Conservation (phyloP, 768 basidiomycete genomes). For the Chlorophyllum brunneum region DNA sequence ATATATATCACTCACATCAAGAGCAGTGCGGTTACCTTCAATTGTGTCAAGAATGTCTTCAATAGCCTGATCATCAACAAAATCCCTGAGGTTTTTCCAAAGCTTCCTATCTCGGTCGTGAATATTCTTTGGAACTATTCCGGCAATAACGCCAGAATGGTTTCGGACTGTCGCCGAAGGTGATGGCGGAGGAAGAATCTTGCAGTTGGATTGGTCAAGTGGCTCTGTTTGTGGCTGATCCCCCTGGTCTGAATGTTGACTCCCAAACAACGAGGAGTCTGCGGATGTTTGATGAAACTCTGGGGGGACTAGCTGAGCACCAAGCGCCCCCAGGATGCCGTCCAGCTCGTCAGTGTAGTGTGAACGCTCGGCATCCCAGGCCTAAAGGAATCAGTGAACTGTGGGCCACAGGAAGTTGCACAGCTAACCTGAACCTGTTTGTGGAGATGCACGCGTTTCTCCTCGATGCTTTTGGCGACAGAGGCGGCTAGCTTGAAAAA, state of each 20-base stretch:
- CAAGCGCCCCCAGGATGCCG: constrained; percentile 65
- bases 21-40: constrained; percentile 59
- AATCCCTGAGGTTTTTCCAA: constrained; percentile 85
- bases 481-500: constrained; percentile 58
- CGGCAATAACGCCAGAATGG: constrained; percentile 7
- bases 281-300: constrained; percentile 67
- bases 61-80: constrained; percentile 79
- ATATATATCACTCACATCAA: constrained; percentile 52
- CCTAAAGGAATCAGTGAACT: constrained; percentile 34
- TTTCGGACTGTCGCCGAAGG: constrained; percentile 29
- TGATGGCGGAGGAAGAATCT: constrained; percentile 18
- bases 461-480: constrained; percentile 72
- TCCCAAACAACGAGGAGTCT: constrained; percentile 77
- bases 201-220: constrained; percentile 3
- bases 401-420: background rate
- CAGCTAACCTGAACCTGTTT: constrained; percentile 57
- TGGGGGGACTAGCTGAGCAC: constrained; percentile 70
- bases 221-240: constrained; percentile 20
- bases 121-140: background rate
- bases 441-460: constrained; percentile 58
- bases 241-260: constrained; percentile 55
- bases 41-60: constrained; percentile 73
- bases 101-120: constrained; percentile 41
- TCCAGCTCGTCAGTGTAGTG: constrained; percentile 65
- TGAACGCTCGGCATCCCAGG: constrained; percentile 66